Conservation (phyloP, 805 yeast genomes). For the Teunomyces panamensis region DNA sequence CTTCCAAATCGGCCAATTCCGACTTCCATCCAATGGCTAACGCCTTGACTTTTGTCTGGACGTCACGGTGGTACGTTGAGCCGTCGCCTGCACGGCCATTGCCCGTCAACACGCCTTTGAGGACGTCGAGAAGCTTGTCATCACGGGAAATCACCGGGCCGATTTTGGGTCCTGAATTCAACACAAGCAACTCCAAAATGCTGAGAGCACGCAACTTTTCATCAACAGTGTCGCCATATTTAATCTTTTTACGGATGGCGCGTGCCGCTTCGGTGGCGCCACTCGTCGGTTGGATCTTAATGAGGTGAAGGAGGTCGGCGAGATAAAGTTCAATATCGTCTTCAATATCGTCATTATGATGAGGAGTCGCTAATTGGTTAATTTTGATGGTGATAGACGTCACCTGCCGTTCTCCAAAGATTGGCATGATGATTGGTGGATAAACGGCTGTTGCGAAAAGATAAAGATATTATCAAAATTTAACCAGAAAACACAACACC, state of each 20-base stretch:
- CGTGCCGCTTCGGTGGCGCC: slow-evolving; percentile 79
- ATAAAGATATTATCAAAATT: background rate
- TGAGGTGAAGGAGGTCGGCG: slow-evolving; percentile 56
- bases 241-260: slow-evolving; percentile 82
- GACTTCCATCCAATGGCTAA: slow-evolving; percentile 67
- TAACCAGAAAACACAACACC: background rate
- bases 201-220: slow-evolving; percentile 67
- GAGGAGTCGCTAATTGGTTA: slow-evolving; percentile 48
- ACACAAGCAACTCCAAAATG: slow-evolving; percentile 36
- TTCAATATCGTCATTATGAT: slow-evolving; percentile 33
- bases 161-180: slow-evolving; percentile 43
- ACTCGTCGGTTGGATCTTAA: slow-evolving; percentile 30
- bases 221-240: slow-evolving; percentile 63
- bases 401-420: slow-evolving; percentile 61
- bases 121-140: slow-evolving; percentile 60
- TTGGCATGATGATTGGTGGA: slow-evolving; percentile 19
- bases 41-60: slow-evolving; percentile 46
- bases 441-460: background rate
- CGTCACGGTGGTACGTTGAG: slow-evolving; percentile 35
- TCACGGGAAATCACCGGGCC: slow-evolving; percentile 58
- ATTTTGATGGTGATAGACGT: slow-evolving; percentile 68
- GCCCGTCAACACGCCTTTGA: slow-evolving; percentile 49
- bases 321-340: slow-evolving; percentile 44
- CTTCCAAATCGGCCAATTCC: slow-evolving; percentile 49
- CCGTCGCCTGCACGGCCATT: slow-evolving; percentile 31